Base-by-base conservation (phyloP, 306 rosid species). In the Begonia loranthoides region DNA sequence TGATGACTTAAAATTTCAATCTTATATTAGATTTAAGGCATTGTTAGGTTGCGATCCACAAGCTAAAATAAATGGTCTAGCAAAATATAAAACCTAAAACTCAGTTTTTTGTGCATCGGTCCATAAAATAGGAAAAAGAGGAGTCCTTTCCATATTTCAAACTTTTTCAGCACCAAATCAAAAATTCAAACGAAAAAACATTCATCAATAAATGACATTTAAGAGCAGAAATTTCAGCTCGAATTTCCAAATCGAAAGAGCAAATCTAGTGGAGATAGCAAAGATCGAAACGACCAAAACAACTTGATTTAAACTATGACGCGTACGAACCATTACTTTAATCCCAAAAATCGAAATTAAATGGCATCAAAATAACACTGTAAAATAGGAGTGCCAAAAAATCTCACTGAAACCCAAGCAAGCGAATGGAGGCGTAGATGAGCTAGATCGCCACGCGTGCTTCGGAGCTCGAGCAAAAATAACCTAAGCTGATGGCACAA, bases 361-460 rank as follows among this genome's bases (percentile, higher is more conserved):
- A 14, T 12, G 3, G 46, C 15, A 50, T 21, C 22, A 62, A 53
- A 39, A 17, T 15, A 13, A 45, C 39, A 57, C 55, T 50, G 12
- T 33, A n/a, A 28, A 28, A 28, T 7, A 5, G 1, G 0, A 28
- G 36, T 28, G 5, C 36, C 2, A 54, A 54, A 57, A 17, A 24
- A 22, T 50, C 90, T 83, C 63, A 87, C 96, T 67, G 82, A 68
- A 72, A 73, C 64, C 66, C 43, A 71, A 70, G 87, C 72, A 24
- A 70, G 54, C 44, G 62, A 78, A 66, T 65, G 72, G 69, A 60
- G 55, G 60, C 54, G 84, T 73, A 64, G 74, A 65, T 64, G 69
- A 83, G 36, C 62, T 73, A 87, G 94, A 83, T 87, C 96, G 84
- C 74, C 90, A 72, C 92, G 81, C 80, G 96, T 69, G 51, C 64